Conservation (phyloP, 768 basidiomycete species). For the Lanmaoa pseudosensibilis region DNA sequence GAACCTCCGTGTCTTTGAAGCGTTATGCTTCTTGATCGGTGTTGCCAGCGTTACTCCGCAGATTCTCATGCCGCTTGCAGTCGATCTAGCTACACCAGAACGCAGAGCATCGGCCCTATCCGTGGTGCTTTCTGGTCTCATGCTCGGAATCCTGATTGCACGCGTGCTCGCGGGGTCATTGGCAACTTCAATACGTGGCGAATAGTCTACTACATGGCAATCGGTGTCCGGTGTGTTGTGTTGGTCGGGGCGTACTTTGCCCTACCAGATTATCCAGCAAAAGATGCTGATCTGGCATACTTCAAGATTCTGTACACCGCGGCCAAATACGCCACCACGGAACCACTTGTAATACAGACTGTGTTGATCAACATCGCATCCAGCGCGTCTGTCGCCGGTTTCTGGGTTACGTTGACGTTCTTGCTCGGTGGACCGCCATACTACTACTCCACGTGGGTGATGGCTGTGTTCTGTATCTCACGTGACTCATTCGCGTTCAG, state of each 20-base stretch:
- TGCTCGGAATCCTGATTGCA: conserved; percentile 73
- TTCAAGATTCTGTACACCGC: conserved; percentile 70
- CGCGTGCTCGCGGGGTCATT: conserved; percentile 77
- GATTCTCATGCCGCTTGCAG: conserved; percentile 73
- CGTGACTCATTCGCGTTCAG: conserved; percentile 18
- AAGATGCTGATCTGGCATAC: conserved; percentile 65
- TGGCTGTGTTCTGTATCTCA: not conserved
- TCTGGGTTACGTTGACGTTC: conserved; percentile 81
- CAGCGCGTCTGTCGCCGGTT: conserved; percentile 58
- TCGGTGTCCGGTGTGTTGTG: conserved; percentile 65
- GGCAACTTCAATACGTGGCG: conserved; percentile 71
- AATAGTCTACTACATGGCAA: conserved; percentile 75
- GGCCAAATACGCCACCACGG: conserved; percentile 73
- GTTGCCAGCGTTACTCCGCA: conserved; percentile 71
- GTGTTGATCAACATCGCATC: conserved; percentile 59
- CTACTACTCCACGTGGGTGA: conserved; percentile 63
- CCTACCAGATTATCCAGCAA: conserved; percentile 84
- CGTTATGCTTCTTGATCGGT: conserved; percentile 70
- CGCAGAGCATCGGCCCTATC: conserved; percentile 74
- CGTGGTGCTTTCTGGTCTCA: conserved; percentile 65
- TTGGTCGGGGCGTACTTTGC: conserved; percentile 58
- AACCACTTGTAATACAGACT: conserved; percentile 75
- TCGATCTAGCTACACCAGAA: conserved; percentile 76
- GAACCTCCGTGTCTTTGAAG: conserved; percentile 60
- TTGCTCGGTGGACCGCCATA: conserved; percentile 76